Conservation (phyloP, 192 early-diverging fungal species). For the Coemansia sp. region DNA sequence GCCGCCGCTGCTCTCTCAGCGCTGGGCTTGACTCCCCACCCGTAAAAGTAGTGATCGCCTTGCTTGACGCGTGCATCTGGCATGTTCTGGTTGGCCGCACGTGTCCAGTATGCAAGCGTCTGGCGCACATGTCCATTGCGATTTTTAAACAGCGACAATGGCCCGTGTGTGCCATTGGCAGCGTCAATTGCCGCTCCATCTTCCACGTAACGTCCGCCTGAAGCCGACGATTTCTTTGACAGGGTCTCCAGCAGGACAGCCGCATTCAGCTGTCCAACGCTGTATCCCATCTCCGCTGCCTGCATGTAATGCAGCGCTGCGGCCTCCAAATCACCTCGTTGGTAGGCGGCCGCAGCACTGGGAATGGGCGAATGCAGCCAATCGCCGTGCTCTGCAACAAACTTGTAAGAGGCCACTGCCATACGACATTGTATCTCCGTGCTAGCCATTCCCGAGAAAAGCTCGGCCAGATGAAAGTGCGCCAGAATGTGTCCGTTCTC, state of each 20-base stretch:
- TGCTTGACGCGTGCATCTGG: constrained; percentile 86
- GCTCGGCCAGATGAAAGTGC: constrained; percentile 77
- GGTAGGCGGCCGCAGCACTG: constrained; percentile 58
- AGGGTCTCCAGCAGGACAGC: constrained; percentile 81
- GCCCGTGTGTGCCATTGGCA: not conserved
- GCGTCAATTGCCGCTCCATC: not conserved
- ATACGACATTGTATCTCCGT: constrained; percentile 59
- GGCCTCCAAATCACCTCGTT: constrained; percentile 62
- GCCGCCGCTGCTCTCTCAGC: constrained; percentile 75
- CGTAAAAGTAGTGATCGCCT: constrained; percentile 91
- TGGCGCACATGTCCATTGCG: constrained; percentile 36
- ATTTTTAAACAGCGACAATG: constrained; percentile 12
- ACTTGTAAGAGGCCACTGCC: constrained; percentile 75
- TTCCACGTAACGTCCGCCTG: not conserved
- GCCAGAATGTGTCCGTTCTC: constrained; percentile 69
- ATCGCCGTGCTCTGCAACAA: constrained; percentile 79
- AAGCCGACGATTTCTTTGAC: not conserved
- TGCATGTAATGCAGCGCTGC: constrained; percentile 74
- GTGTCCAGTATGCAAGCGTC: constrained; percentile 87
- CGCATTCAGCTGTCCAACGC: constrained; percentile 84
- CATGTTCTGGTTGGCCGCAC: constrained; percentile 92
- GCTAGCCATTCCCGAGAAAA: constrained; percentile 59
- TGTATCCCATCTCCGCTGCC: constrained; percentile 88
- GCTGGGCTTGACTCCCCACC: constrained; percentile 68
- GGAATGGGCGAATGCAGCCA: constrained; percentile 75